Conservation (phyloP, 352 stramenopile genomes). For the Pythium aristosporum region DNA sequence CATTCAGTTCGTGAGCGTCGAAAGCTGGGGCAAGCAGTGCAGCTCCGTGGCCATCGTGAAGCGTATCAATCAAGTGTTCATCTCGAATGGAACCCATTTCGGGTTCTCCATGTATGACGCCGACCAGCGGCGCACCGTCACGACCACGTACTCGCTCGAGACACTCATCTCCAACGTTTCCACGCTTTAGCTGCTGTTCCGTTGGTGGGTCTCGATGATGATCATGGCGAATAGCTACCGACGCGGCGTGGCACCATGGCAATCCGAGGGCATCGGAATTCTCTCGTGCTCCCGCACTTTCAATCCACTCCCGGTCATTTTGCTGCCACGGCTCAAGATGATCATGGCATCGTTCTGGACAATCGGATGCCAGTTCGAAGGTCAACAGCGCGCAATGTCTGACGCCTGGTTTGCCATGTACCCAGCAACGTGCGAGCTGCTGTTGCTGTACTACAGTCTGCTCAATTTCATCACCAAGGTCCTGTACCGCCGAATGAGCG, state of each 20-base stretch:
- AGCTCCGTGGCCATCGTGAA: neutral
- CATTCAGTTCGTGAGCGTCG: too few relatives aligned
- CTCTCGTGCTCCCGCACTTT: constrained; percentile 28
- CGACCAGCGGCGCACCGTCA: neutral
- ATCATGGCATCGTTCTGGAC: constrained; percentile 31
- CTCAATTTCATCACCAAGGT: constrained; percentile 34
- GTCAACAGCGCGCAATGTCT: constrained; percentile 27
- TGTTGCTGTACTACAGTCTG: constrained; percentile 35
- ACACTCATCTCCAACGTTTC: constrained; percentile 41
- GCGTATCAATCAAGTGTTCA: constrained; percentile 8
- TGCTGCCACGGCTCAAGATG: constrained; percentile 29
- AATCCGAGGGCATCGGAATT: constrained; percentile 22
- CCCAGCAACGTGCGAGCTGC: constrained; percentile 27
- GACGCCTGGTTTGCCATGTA: constrained; percentile 44
- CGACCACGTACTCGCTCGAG: constrained; percentile 34
- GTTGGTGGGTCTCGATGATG: constrained; percentile 33
- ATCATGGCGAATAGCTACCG: constrained; percentile 20
- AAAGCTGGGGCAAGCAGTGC: constrained; percentile 22
- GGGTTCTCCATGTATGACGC: constrained; percentile 33
- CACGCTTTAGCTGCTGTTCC: constrained; percentile 29
- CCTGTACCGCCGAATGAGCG: constrained; percentile 29
- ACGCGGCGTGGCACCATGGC: constrained; percentile 15
- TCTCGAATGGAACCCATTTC: constrained; percentile 29
- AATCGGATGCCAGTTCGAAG: constrained; percentile 37
- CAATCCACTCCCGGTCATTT: constrained; percentile 22